Evolutionary conservation across 73 alveolate genomes (phyloP), one percentile per base, ranked within the genome.

Genomic region (Paramecium octaurelia): DNA sequence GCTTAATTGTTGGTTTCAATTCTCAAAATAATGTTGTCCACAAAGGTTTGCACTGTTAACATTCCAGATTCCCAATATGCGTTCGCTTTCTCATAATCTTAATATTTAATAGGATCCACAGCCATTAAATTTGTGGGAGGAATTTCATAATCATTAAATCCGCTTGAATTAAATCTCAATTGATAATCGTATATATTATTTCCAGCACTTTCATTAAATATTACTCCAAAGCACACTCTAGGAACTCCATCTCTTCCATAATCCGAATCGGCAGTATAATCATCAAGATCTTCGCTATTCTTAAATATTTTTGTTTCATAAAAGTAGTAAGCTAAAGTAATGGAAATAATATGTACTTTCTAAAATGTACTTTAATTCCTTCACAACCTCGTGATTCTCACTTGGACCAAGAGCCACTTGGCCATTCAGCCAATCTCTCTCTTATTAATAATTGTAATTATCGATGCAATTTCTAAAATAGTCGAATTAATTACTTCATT

Each of bases 11-110:
- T 40, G 21, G 83, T 34, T 83, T 89, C 84, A 70, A 77, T 35
- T 7, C 77, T 18, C 20, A 89, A 29, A 8, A 89, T 89, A 6
- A 89, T 38, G 12, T 89, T 89, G 73, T 89, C 94, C 1, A 89
- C 77, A 84, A 84, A 89, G 8, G 50, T 89, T 8, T 70, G 46
- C 0, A 89, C 57, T 24, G 92, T 64, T 77, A 70, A 59, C 77
- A 89, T 64, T 24, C 92, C 68, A 11, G 80, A 70, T 71, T 58
- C 46, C 88, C 77, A 46, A 31, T 46, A 57, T 44, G 71, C 1
- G 8, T 70, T 89, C 46, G 77, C 34, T 4, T 46, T 44, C 1
- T 8, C 27, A 58, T 44, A 40, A n/a, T 64, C 44, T 73, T 89
- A n/a, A 35, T 31, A 48, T 48, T 80, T 80, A 7, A 80, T 43